Evolutionary conservation across 2,329 filamentous ascomycete species (phyloP), one percentile per base, ranked within the genome.

Genomic region (Alternaria sp.): DNA sequence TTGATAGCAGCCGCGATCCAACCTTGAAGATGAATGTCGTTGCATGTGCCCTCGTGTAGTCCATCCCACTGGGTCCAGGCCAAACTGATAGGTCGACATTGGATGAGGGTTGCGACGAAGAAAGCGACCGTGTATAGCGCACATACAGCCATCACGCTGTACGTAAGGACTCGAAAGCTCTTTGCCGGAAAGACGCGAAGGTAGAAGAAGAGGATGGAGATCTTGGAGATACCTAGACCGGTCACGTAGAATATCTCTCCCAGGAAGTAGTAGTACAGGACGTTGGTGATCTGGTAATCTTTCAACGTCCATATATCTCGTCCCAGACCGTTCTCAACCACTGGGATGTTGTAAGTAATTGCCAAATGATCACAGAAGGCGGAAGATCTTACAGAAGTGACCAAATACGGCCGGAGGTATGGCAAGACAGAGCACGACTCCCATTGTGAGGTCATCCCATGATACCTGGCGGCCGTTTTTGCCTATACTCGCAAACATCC

Each of bases 251-350:
- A 72, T n/a, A 77, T 69, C 51, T 78, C 73, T 39, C 71, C 74
- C 2, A 59, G 9, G 32, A 38, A 71, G 58, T 61, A 70, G 55
- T 61, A 72, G 12, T 53, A 54, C n/a, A 78, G 70, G n/a, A 87
- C 82, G 2, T 70, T 70, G 20, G 79, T 82, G 43, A 87, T 79
- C 26, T 79, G 69, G 0, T 75, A 62, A 0, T 73, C 64, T 0
- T 74, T 62, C 16, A 86, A 58, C 0, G 82, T 84, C 84, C 84
- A 86, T 22, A 86, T 78, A 52, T 87, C 84, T n/a, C 72, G 78
- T 4, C 84, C 83, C 8, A 86, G 70, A 0, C 84, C 85, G 51
- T 68, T 68, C 4, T 66, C 30, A 0, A 59, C 54, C 54, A 71
- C 67, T 71, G 9, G 3, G 12, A 6, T 28, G 20, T 16, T 22